A percentile compares a stretch with the other conserved stretches of the same genome.
These are phyloP conservation scores for Spiromastix sp. DNA, from an alignment of 2,329 filamentous ascomycete species.

Conservation along the genomic window DNA sequence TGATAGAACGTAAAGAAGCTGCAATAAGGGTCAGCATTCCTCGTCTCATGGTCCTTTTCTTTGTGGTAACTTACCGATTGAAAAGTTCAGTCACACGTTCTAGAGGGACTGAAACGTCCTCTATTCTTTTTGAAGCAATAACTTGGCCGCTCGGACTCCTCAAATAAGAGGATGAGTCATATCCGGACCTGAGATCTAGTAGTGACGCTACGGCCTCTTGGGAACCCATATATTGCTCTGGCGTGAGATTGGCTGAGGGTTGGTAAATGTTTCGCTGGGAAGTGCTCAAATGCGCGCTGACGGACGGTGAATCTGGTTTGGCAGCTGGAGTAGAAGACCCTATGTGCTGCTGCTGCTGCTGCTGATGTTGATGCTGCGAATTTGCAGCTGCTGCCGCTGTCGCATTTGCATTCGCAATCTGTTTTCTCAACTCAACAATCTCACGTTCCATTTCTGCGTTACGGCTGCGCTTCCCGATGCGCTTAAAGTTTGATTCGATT, in stretches of 20 bases:
- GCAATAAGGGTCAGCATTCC: conserved; percentile 15
- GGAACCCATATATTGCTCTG: conserved; percentile 35
- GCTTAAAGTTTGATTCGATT: conserved; percentile 60
- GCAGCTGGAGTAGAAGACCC: conserved; percentile 16
- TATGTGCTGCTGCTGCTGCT: conserved; percentile 13
- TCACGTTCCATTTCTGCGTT: conserved; percentile 55
- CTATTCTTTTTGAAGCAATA: conserved; percentile 39
- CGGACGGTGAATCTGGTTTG: conserved; percentile 22
- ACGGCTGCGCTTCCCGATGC: conserved; percentile 55
- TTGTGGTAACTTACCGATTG: conserved; percentile 26
- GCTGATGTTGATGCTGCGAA: conserved; percentile 17
- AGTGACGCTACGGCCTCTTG: conserved; percentile 42
- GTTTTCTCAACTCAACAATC: conserved; percentile 40
- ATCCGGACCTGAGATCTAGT: conserved; percentile 39
- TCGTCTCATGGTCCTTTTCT: conserved; percentile 12
- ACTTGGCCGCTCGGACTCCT: conserved; percentile 40
- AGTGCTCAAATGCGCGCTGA: conserved; percentile 18
- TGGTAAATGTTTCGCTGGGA: conserved; percentile 5
- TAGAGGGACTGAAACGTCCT: conserved; percentile 35
- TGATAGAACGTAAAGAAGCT: conserved; percentile 57
- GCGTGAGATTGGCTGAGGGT: conserved; percentile 19
- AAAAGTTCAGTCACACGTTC: conserved; percentile 37
- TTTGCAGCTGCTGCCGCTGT: conserved; percentile 14
- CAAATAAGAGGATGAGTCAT: conserved; percentile 31
- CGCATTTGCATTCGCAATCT: conserved; percentile 31